Evolutionary conservation across 176 grass and related monocot species (phyloP).

Genomic region (Oryza meyeriana): DNA sequence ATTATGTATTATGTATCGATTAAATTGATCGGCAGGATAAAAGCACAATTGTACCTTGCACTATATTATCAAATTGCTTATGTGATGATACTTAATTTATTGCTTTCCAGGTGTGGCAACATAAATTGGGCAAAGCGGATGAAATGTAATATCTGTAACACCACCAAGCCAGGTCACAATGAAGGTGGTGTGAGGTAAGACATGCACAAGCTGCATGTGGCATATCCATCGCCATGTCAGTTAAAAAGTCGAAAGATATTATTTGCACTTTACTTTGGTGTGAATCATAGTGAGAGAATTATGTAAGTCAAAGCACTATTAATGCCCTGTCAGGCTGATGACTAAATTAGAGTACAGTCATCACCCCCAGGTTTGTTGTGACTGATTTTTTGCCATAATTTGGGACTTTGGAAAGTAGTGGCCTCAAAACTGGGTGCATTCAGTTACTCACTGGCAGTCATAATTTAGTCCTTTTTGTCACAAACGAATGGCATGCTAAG

Average conservation of each 20-base stretch:
- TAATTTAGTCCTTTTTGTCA: not conserved
- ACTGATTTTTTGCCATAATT: not conserved
- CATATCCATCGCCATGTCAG: not conserved
- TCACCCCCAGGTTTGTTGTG: not conserved
- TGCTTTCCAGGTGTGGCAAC: constrained; percentile 75
- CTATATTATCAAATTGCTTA: not conserved
- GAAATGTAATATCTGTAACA: constrained; percentile 98
- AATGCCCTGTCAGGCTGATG: not conserved
- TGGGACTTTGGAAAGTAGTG: not conserved
- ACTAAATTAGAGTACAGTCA: not conserved
- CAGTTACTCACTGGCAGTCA: not conserved
- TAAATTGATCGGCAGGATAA: not conserved
- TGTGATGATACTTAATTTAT: not conserved
- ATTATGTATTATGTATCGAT: not conserved
- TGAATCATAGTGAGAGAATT: not conserved
- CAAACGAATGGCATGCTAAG: not conserved
- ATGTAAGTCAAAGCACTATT: not conserved
- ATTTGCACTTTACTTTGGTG: not conserved
- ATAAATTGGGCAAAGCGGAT: constrained; percentile 96
- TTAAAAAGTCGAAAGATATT: not conserved
- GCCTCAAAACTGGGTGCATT: not conserved
- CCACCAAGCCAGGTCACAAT: constrained; percentile 80
- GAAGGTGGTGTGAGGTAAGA: constrained; percentile 87
- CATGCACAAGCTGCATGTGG: not conserved
- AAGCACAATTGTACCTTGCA: not conserved